Conservation (phyloP, 208 protist species). For the Leptomonas seymouri region DNA sequence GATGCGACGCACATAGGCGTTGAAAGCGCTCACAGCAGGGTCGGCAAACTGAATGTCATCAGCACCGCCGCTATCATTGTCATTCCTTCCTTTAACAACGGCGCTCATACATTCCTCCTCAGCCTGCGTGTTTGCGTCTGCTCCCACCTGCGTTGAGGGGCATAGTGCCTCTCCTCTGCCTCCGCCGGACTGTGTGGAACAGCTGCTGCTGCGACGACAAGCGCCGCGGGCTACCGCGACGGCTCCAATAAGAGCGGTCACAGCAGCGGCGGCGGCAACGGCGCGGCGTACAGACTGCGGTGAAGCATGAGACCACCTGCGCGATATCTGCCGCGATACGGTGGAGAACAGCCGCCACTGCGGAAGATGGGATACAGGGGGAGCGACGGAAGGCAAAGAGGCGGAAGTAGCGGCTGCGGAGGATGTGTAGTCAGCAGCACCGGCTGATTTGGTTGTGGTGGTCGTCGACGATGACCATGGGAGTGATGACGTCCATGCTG, state of each 20-base stretch:
- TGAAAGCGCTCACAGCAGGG: constrained; percentile 50
- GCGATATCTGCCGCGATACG: background rate
- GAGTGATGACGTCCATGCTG: constrained; percentile 14
- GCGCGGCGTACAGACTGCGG: background rate
- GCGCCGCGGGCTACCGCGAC: background rate
- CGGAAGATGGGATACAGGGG: constrained; percentile 1
- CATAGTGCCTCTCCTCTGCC: background rate
- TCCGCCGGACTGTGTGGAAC: background rate
- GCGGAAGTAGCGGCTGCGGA: background rate
- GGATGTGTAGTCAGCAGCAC: background rate
- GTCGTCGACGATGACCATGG: background rate
- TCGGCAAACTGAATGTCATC: constrained; percentile 62
- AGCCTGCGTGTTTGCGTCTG: background rate
- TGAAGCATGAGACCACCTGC: background rate
- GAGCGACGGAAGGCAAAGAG: background rate
- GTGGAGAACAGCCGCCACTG: constrained; percentile 16
- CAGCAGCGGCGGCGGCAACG: constrained; percentile 1
- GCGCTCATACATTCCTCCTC: no score
- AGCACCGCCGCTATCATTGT: constrained; percentile 20
- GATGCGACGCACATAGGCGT: constrained; percentile 37
- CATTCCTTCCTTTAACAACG: no score
- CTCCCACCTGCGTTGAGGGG: no score
- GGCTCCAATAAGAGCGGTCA: background rate
- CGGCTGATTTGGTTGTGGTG: background rate
- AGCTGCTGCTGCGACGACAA: background rate